Base-by-base conservation (phyloP, 495 filamentous ascomycete genomes). In the Tuber magnatum region DNA sequence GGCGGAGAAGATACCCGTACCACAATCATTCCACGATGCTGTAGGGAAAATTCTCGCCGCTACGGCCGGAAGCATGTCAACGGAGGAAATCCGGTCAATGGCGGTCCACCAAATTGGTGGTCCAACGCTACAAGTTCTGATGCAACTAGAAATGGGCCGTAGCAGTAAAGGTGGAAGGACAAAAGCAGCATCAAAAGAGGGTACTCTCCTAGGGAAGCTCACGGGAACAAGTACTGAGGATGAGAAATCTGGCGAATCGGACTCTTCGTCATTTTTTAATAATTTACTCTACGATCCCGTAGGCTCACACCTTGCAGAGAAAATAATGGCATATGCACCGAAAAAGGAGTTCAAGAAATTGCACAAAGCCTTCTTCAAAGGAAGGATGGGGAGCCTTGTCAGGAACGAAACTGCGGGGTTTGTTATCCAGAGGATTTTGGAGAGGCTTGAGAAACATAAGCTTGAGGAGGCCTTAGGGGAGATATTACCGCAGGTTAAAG, bases 321-420 rank as follows among this genome's bases (percentile, higher is more conserved):
- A 90, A 2, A 90, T 99, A 73, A 87, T 97, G 75, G 87, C 88
- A 16, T 86, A 90, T 80, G 91, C 91, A 42, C 93, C 94, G 0
- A 94, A 92, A 42, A 97, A 92, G 81, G 86, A 92, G 32, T 98
- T 98, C 87, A 97, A 97, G 82, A 87, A 88, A 35, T 83, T 99
- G 0, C 92, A 94, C 81, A 88, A 87, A 65, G 88, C 89, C 69
- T 88, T 92, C 75, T 91, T 98, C 76, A 89, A 88, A 73, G 90
- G 90, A 2, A 88, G 92, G 9, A 90, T 98, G 68, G 88, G 88
- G 5, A 91, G 88, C 51, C 85, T 97, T 46, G 87, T 94, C 2
- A 91, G 93, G 68, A 98, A 98, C 83, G 93, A 93, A 77, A 92
- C 93, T 74, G 93, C 95, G 14, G 90, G 89, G 35, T 98, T 95